These are phyloP conservation scores for Nicotiana undulata DNA, from an alignment of 257 asterid genomes.

Conservation along the genomic window DNA sequence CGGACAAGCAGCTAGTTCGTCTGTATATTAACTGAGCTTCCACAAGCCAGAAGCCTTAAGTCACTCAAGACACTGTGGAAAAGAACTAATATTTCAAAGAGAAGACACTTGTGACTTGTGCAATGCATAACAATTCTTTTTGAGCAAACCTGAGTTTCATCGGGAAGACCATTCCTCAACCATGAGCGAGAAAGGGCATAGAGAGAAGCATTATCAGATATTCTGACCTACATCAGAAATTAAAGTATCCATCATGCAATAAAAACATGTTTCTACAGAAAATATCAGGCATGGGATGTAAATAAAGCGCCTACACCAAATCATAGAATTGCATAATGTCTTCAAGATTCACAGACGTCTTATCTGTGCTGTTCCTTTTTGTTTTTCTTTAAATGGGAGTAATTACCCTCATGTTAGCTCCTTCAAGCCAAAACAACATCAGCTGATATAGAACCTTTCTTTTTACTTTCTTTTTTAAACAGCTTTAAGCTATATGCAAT, in stretches of 20 bases:
- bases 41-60: background rate
- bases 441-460: background rate
- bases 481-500: background rate
- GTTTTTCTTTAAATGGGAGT: background rate
- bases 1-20: background rate
- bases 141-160: conserved; percentile 64
- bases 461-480: no score
- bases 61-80: background rate
- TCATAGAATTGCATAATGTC: background rate
- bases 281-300: background rate
- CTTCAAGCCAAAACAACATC: background rate
- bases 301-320: background rate
- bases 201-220: conserved; percentile 56
- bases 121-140: conserved; percentile 3
- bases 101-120: background rate
- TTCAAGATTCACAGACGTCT: background rate
- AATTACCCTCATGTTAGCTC: background rate
- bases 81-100: background rate
- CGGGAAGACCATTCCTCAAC: conserved; percentile 71
- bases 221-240: conserved; percentile 47
- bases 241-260: conserved; percentile 7
- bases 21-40: background rate
- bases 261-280: conserved; percentile 2
- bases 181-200: conserved; percentile 81
- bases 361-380: background rate